Percentiles rank a stretch among this genome's conserved stretches.
These are phyloP conservation scores for Aspergillus cavernicola DNA, from an alignment of 495 filamentous ascomycete species.

Conservation along the genomic window DNA sequence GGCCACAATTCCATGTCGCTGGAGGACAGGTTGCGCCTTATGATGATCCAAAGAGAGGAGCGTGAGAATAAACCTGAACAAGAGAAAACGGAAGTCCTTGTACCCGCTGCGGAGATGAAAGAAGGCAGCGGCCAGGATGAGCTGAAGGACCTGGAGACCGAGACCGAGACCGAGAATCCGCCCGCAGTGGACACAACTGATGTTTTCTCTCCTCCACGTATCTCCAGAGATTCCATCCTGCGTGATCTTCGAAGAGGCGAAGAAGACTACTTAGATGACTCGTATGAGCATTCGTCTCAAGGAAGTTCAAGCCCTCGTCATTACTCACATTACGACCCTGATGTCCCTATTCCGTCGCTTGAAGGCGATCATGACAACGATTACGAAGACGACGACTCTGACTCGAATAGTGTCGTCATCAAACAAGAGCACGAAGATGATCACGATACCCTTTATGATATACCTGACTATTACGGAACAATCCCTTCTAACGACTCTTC, in stretches of 20 bases:
- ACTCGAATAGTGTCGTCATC: conserved; percentile 60
- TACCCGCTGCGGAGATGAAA: background rate
- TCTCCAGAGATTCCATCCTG: conserved; percentile 90
- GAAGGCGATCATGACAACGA: conserved; percentile 57
- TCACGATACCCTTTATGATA: conserved; percentile 65
- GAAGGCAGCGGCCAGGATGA: background rate
- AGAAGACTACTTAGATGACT: conserved; percentile 33
- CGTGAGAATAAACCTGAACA: conserved; percentile 10
- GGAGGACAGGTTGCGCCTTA: conserved; percentile 75
- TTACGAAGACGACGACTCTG: conserved; percentile 52
- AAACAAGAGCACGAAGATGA: conserved; percentile 54
- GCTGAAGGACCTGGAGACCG: conserved; percentile 16
- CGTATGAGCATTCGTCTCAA: conserved; percentile 61
- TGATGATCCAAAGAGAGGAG: conserved; percentile 68
- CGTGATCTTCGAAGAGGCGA: conserved; percentile 78
- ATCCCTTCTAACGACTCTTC: conserved; percentile 47
- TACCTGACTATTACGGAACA: conserved; percentile 54
- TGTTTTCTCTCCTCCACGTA: conserved; percentile 57
- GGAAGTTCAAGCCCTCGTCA: conserved; percentile 49
- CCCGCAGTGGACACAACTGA: conserved; percentile 9
- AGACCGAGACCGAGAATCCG: conserved; percentile 37
- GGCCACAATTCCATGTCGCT: conserved; percentile 68
- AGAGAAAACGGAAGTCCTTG: background rate
- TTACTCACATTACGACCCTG: conserved; percentile 66
- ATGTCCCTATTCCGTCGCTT: conserved; percentile 76